Evolutionary conservation across 352 stramenopile genomes (phyloP).

Genomic region (Pythium rhizo-oryzae): DNA sequence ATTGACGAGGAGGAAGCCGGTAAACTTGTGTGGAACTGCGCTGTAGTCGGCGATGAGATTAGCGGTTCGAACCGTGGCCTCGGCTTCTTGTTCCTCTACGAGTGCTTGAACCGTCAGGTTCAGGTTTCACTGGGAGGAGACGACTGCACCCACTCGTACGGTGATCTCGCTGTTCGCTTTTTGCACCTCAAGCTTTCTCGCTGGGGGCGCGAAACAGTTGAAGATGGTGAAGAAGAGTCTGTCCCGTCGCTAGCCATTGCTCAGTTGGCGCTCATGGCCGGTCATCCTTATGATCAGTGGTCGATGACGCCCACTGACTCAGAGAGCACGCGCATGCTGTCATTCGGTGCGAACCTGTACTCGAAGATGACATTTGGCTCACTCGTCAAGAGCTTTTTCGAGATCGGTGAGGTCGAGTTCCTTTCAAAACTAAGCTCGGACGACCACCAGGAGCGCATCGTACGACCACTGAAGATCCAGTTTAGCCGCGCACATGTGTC

Average conservation of each 20-base stretch:
- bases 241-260: constrained; percentile 72
- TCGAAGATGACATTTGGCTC: constrained; percentile 78
- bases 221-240: constrained; percentile 85
- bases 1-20: constrained; percentile 78
- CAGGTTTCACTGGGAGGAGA: constrained; percentile 64
- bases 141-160: constrained; percentile 79
- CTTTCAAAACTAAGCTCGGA: constrained; percentile 55
- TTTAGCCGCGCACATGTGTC: constrained; percentile 61
- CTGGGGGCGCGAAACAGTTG: constrained; percentile 82
- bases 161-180: constrained; percentile 73
- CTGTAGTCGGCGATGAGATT: constrained; percentile 80
- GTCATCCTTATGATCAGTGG: constrained; percentile 60
- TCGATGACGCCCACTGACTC: constrained; percentile 63
- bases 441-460: constrained; percentile 53
- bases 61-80: constrained; percentile 79
- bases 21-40: constrained; percentile 86
- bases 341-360: constrained; percentile 80
- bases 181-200: constrained; percentile 84
- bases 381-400: constrained; percentile 86
- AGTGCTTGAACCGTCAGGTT: constrained; percentile 77
- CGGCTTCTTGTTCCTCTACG: constrained; percentile 84
- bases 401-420: constrained; percentile 72
- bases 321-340: constrained; percentile 71
- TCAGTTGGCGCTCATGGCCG: constrained; percentile 73
- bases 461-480: constrained; percentile 64